phyloP scores from a whole-genome alignment of 164 flowering plant species.

The Kingdonia uniflora region DNA sequence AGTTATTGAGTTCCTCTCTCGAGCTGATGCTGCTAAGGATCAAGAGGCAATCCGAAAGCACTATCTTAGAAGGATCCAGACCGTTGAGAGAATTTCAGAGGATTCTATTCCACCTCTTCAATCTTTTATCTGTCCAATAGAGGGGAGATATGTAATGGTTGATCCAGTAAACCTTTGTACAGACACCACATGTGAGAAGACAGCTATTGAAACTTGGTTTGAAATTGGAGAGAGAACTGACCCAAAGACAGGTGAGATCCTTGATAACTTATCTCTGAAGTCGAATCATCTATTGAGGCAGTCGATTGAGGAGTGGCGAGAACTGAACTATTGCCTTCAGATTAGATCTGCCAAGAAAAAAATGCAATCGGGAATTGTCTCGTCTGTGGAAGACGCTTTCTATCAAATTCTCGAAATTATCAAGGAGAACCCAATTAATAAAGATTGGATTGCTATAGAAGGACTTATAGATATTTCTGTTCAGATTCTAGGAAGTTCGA shows the following conservation, averaged over 20 bases:
- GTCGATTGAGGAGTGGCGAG: conserved; percentile 72
- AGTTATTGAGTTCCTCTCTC: conserved; percentile 55
- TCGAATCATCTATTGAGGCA: conserved; percentile 50
- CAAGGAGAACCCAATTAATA: conserved; percentile 47
- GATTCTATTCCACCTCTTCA: conserved; percentile 40
- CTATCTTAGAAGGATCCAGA: conserved; percentile 33
- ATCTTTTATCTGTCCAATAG: conserved; percentile 46
- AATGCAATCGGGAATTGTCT: conserved; percentile 25
- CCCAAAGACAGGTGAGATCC: conserved; percentile 43
- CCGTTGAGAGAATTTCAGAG: conserved; percentile 26
- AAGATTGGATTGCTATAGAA: conserved; percentile 59
- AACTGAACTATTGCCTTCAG: conserved; percentile 54
- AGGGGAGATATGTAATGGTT: conserved; percentile 32
- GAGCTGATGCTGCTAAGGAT: conserved; percentile 68
- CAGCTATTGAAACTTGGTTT: conserved; percentile 46
- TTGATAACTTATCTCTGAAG: conserved; percentile 43
- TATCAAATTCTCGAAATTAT: conserved; percentile 39
- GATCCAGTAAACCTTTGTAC: conserved; percentile 76
- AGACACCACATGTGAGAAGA: conserved; percentile 59
- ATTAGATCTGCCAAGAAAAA: conserved; percentile 42
- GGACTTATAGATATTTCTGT: conserved; percentile 36
- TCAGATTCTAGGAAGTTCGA: conserved; percentile 34
- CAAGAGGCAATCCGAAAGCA: conserved; percentile 38
- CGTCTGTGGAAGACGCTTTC: conserved; percentile 34
- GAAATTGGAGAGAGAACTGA: conserved; percentile 38